phyloP scores from a whole-genome alignment of 208 protist genomes.

The Angomonas ambiguus region DNA sequence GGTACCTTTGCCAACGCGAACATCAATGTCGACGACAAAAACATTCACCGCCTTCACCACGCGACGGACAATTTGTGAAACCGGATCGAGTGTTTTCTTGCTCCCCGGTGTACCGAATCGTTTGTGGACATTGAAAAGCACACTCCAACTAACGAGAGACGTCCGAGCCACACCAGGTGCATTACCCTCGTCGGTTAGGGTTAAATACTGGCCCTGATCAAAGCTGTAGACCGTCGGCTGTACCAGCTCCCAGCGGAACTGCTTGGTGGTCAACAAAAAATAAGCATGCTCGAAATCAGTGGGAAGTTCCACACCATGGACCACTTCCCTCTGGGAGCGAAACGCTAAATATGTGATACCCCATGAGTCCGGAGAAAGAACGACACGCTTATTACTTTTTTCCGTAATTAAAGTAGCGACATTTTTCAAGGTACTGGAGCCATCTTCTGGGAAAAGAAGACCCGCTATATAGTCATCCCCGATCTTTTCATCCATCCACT shows the following conservation, averaged over 20 bases:
- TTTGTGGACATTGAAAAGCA: conserved; percentile 79
- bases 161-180: conserved; percentile 33
- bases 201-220: conserved; percentile 28
- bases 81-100: conserved; percentile 74
- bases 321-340: conserved; percentile 76
- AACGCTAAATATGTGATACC: conserved; percentile 79
- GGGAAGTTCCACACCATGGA: conserved; percentile 66
- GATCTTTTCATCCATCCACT: conserved; percentile 82
- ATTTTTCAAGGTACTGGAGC: conserved; percentile 34
- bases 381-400: conserved; percentile 66
- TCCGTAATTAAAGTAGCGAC: conserved; percentile 32
- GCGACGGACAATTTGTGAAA: conserved; percentile 85
- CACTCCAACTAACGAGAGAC: conserved; percentile 66
- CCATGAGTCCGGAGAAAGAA: conserved; percentile 73
- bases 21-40: conserved; percentile 88
- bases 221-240: conserved; percentile 62
- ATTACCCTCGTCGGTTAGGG: conserved; percentile 16
- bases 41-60: conserved; percentile 89
- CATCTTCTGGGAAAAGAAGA: conserved; percentile 67
- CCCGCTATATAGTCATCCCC: conserved; percentile 82
- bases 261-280: conserved; percentile 56
- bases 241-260: conserved; percentile 33
- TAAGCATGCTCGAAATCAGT: conserved; percentile 70
- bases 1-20: conserved; percentile 82
- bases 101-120: conserved; percentile 85